Evolutionary conservation across 2,329 filamentous ascomycete species (phyloP).

Genomic region (Bertia moriformis): DNA sequence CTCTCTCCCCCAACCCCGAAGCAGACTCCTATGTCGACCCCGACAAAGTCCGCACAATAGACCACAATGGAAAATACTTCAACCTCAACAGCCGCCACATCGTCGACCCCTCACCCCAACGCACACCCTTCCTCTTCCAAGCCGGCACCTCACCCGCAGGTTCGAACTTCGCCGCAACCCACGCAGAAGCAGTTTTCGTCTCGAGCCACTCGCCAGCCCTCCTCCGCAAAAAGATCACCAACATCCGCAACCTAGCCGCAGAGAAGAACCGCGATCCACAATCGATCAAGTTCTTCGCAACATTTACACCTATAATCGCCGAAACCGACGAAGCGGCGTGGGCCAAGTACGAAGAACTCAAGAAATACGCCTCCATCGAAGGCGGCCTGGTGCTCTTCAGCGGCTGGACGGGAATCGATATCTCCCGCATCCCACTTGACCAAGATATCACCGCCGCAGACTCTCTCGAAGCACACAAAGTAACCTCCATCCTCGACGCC

Average conservation of each 20-base stretch:
- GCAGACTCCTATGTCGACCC: constrained; percentile 43
- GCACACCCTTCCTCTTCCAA: constrained; percentile 42
- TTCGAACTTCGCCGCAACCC: constrained; percentile 36
- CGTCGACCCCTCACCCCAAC: constrained; percentile 38
- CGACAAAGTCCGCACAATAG: constrained; percentile 40
- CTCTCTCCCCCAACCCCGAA: constrained; percentile 33
- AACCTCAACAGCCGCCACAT: constrained; percentile 26
- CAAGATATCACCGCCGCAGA: constrained; percentile 39
- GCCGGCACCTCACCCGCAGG: constrained; percentile 44
- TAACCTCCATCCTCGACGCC: constrained; percentile 30
- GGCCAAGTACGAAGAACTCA: constrained; percentile 31
- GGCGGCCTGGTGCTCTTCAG: constrained; percentile 39
- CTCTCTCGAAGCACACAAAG: constrained; percentile 33
- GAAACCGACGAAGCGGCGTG: constrained; percentile 34
- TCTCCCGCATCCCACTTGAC: constrained; percentile 39
- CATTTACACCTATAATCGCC: constrained; percentile 31
- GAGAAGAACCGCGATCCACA: constrained; percentile 36
- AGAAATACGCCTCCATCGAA: constrained; percentile 34
- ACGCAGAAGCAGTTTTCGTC: constrained; percentile 47
- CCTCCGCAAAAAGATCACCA: constrained; percentile 31
- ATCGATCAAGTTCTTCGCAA: constrained; percentile 39
- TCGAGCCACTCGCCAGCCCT: constrained; percentile 33
- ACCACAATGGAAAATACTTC: constrained; percentile 43
- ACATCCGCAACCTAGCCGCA: constrained; percentile 33
- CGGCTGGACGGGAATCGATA: constrained; percentile 45